Percentiles rank a stretch among this genome's conserved stretches.
Conservation (phyloP, 164 flowering plant genomes). For the Paratinospora sagittata region DNA sequence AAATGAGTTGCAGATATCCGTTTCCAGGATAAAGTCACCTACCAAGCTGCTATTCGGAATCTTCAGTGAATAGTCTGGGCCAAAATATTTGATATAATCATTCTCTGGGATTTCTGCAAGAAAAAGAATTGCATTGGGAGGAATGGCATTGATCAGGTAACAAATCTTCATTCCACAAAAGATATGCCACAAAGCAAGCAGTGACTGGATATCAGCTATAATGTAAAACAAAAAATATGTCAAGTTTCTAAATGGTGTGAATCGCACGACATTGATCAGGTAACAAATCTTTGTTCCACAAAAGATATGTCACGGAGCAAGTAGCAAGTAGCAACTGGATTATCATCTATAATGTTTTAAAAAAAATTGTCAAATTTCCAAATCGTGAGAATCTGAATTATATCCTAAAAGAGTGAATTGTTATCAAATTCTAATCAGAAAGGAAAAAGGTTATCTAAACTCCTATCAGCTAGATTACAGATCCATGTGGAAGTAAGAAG, state of each 20-base stretch:
- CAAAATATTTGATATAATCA: slow-evolving; percentile 83
- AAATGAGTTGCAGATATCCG: not conserved
- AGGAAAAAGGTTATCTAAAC: too few species aligned
- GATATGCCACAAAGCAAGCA: not conserved
- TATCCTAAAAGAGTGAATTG: not conserved
- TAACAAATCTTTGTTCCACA: not conserved
- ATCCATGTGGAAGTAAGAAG: too few species aligned
- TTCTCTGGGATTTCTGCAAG: slow-evolving; percentile 94
- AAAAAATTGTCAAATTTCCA: not conserved
- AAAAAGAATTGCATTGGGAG: slow-evolving; percentile 7
- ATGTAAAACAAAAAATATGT: not conserved
- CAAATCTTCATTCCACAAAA: not conserved
- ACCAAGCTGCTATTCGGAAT: slow-evolving; percentile 70
- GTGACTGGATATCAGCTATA: not conserved
- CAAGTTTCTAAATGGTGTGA: too few species aligned
- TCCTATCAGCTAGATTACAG: too few species aligned
- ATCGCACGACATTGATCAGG: not conserved
- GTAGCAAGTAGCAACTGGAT: not conserved
- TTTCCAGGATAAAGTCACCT: slow-evolving; percentile 26
- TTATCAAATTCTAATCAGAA: too few species aligned
- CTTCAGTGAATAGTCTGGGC: slow-evolving; percentile 73
- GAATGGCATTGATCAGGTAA: not conserved
- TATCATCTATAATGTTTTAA: not conserved
- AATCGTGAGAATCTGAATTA: not conserved
- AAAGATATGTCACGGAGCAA: not conserved